Evolutionary conservation across 2,329 filamentous ascomycete species (phyloP).

Genomic region (Chalaropsis thielavioides): DNA sequence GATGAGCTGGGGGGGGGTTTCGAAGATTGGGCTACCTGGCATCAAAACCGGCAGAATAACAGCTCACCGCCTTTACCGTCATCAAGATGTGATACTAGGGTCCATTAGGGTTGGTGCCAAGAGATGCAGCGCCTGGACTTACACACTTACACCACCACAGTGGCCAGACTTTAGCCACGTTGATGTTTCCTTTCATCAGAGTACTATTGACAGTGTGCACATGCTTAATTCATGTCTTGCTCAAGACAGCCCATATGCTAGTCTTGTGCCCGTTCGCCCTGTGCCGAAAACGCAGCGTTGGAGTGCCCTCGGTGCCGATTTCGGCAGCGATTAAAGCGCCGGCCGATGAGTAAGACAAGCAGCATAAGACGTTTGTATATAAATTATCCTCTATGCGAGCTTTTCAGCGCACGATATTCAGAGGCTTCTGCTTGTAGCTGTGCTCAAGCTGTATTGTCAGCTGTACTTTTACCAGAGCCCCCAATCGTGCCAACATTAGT

Average conservation of each 20-base stretch:
- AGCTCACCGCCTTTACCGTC: slow-evolving; percentile 11
- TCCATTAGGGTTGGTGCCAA: too few relatives aligned
- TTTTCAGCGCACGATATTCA: too few relatives aligned
- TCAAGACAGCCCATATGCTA: too few relatives aligned
- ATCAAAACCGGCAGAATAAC: slow-evolving; percentile 9
- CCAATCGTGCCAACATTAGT: too few relatives aligned
- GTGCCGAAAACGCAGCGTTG: slow-evolving; percentile 9
- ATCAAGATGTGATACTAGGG: neutral
- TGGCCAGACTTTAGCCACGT: too few relatives aligned
- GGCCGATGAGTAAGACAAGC: neutral
- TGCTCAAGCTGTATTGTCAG: neutral
- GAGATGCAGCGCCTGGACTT: too few relatives aligned
- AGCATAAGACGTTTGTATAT: neutral
- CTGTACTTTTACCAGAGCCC: too few relatives aligned
- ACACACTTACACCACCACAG: too few relatives aligned
- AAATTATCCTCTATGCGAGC: neutral
- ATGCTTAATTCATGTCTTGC: too few relatives aligned
- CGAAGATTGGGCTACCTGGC: slow-evolving; percentile 10
- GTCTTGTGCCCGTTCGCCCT: too few relatives aligned
- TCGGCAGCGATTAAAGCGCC: slow-evolving; percentile 11
- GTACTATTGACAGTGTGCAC: too few relatives aligned
- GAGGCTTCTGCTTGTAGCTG: neutral
- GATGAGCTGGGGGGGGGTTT: neutral
- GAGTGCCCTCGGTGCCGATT: slow-evolving; percentile 8
- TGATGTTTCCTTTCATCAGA: too few relatives aligned